Base-by-base conservation (phyloP, 2,329 filamentous ascomycete genomes). In the Aspergillus sp. region DNA sequence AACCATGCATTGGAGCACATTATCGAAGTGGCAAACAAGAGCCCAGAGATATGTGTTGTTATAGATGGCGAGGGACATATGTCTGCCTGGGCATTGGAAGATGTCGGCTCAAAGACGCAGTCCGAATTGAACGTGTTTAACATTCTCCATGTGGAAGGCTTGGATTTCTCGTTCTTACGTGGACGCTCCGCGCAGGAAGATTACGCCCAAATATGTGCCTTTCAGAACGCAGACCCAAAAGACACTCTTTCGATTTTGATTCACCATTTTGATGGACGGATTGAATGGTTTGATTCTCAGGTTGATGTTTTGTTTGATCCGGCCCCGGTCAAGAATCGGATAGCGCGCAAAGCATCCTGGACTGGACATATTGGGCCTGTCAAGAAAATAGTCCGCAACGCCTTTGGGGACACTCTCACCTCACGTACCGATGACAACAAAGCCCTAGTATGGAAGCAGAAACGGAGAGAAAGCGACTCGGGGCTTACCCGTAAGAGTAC, bases 51-150 rank as follows among this genome's bases (percentile, higher is more conserved):
- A 3, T 95, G 92, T 64, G 82, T 98, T 23, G 86, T 93, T 8
- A 80, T 96, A 48, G 91, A 98, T 73, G 87, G 88, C n/a, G 80
- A 83, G 48, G 93, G 93, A 1, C 87, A 88, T 63, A 91, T 98
- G 89, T 92, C 90, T 41, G 91, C 91, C 0, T 97, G 93, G 90
- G 93, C 91, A 0, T 77, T 99, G 56, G 93, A 98, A 72, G 93
- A 93, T 68, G 84, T 96, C 19, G 88, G 89, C 37, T 87, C 85
- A 66, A 91, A 88, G 68, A 79, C 82, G 33, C 85, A 84, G 64
- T 85, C 84, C 58, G 80, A 83, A 4, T 81, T 86, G 27, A 86
- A 87, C 61, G 84, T 93, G n/a, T 96, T 95, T 78, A 95, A 91
- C 68, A 87, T 97, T 64, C 86, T 91, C 1, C 90, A 96, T 68